Evolutionary conservation across 129 eudicot genomes (phyloP), one percentile per base, ranked within the genome.

Genomic region (Artemisia tridentata): DNA sequence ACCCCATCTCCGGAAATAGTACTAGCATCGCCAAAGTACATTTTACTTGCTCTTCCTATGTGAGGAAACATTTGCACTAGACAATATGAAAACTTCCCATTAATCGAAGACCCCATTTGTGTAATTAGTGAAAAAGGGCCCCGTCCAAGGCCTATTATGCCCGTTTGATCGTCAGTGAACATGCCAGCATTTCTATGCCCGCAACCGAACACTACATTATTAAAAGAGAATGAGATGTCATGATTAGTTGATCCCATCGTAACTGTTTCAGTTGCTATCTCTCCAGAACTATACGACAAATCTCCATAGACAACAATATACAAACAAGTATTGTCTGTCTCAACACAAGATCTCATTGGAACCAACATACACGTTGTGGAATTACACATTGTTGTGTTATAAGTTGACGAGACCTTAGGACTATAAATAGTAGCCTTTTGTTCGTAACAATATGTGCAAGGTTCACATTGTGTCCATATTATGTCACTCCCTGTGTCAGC

Each of bases 391-490:
- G 72, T 56, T 15, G 55, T 18, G 23, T 52, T 72, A 49, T 80
- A 83, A 23, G 65, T 79, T 1, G 77, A 72, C 2, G 88, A 83
- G 38, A 3, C 50, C 2, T 14, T 29, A 1, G 88, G 88, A 10
- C 7, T 80, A 38, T 75, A 83, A 45, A 83, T 23, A 0, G 88
- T 82, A 9, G 63, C 47, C 13, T 48, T 62, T 65, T 83, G 88
- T 23, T 80, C 66, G 48, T 59, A 83, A 79, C 88, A 83, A 46
- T 67, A 10, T 0, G 70, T 15, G 71, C 88, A 83, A 8, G 88
- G 84, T 47, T 67, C 79, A 17, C 88, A 83, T 48, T 83, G 88
- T 20, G 81, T 79, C 88, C 88, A 83, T 7, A 76, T 68, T 8
- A 76, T 29, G 49, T 80, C 80, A 48, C 88, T 83, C 17, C 84